Base-by-base conservation (phyloP, 2,329 filamentous ascomycete genomes). In the Aureobasidium leucospermi region DNA sequence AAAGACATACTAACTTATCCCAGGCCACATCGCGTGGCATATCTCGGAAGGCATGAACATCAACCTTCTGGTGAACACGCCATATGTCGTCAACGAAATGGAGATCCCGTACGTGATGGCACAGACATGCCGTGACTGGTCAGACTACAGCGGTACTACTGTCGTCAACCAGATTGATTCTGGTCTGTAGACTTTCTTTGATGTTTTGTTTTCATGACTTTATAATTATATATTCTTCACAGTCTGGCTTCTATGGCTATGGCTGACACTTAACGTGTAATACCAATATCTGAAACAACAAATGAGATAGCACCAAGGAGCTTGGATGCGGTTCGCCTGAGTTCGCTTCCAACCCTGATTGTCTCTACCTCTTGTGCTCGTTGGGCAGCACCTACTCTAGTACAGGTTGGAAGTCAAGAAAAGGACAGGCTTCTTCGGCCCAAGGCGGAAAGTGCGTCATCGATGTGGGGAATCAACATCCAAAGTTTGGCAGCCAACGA, bases 11-110 rank as follows among this genome's bases (percentile, higher is more conserved):
- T 23, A 4, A 23, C 23, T 23, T 3, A 23, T 3, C 3, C 23
- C 23, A 23, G 23, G 68, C 67, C 69, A 72, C 53, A 65, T 72
- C 10, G 70, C 3, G 39, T 71, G 67, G 67, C 69, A 71, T 52
- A 65, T 71, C 11, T 62, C 59, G 4, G 64, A 61, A 6, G 70
- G 70, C 2, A 60, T 72, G 13, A 69, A 69, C 58, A 60, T 71
- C 28, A 70, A 68, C 34, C 53, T 71, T n/a, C 53, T 72, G 2
- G 70, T 70, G 45, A 60, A 64, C 7, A 67, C 66, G 1, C 57
- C 68, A 4, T 62, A 62, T 8, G 69, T 71, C 29, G 43, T 59
- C 39, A 63, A 65, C 10, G 51, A 58, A 9, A 66, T 70, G 64
- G 31, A 65, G 5, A 66, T 71, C 9, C 70, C 69, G 1, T 60